Base-by-base conservation (phyloP, 192 early-diverging fungal genomes). In the Rhizoclosmatium globosum region DNA sequence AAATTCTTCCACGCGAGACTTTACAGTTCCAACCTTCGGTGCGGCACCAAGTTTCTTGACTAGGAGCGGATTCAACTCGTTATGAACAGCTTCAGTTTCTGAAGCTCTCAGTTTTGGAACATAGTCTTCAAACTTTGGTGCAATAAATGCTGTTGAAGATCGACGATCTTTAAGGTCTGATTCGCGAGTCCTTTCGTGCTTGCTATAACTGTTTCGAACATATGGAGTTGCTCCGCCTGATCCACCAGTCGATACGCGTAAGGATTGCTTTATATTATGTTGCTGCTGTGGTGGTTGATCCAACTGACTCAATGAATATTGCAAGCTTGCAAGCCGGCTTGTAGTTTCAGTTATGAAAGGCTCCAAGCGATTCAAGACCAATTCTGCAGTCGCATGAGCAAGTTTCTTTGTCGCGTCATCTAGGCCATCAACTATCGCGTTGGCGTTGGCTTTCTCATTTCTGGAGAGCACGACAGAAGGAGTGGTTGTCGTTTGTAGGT, bases 321-420 rank as follows among this genome's bases (percentile, higher is more conserved):
- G 41, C 38, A 68, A 45, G 15, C 42, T 46, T 1, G 41, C 38
- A 13, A 68, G 45, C 6, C 9, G 41, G 13, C 44, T 39, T 6
- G 19, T 68, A 39, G 66, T 68, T 68, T 68, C 66, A 9, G 41
- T 15, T 45, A 68, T 68, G 42, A 39, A 68, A 15, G 66, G 66
- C 15, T 68, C 66, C 1, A 68, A 15, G 15, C 66, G 7, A 68
- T 15, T 68, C 15, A 68, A 38, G 15, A 68, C 38, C 7, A 68
- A 45, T 1, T 68, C 15, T 11, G 66, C 45, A 17, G 66, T 38
- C 6, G 66, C 38, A 45, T 46, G 11, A 19, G 66, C 66, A 31
- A 68, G n/a, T n/a, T n/a, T n/a, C n/a, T 46, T 15, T 45, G 11
- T 68, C 47, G 11, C 7, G 44, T 23, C 7, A 45, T 46, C 0